phyloP scores from a whole-genome alignment of 163 green algal species.

The Smithsoniella earleae region DNA sequence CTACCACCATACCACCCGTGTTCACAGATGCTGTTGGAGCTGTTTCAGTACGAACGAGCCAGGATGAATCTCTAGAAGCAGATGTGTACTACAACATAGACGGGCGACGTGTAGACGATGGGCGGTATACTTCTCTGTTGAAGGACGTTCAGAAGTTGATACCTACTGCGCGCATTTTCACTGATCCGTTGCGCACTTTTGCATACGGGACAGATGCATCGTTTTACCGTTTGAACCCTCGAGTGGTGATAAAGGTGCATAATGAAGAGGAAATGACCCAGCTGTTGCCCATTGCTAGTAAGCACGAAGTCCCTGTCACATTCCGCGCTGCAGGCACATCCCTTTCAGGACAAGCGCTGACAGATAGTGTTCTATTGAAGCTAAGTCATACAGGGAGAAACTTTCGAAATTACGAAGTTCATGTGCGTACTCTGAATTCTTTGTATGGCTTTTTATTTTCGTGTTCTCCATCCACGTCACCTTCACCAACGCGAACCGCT shows the following conservation, averaged over 20 bases:
- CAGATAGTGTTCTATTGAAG: conserved; percentile 92
- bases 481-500: too few species aligned
- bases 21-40: conserved; percentile 21
- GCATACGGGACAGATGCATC: conserved; percentile 79
- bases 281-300: conserved; percentile 77
- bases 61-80: background rate
- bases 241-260: conserved; percentile 82
- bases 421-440: conserved; percentile 46
- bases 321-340: conserved; percentile 91
- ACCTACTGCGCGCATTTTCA: conserved; percentile 63
- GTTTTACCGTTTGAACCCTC: conserved; percentile 90
- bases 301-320: conserved; percentile 80
- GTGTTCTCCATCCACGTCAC: background rate
- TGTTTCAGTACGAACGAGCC: conserved; percentile 3
- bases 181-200: conserved; percentile 83
- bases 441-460: background rate
- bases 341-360: conserved; percentile 88
- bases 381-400: conserved; percentile 89
- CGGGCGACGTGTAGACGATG: conserved; percentile 76
- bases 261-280: conserved; percentile 73
- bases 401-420: conserved; percentile 83
- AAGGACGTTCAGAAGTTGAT: conserved; percentile 68
- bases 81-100: conserved; percentile 51
- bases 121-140: conserved; percentile 74
- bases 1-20: background rate